These are phyloP conservation scores for Trichosporon ovoides DNA, from an alignment of 1,284 basidiomycete species.

Conservation along the genomic window DNA sequence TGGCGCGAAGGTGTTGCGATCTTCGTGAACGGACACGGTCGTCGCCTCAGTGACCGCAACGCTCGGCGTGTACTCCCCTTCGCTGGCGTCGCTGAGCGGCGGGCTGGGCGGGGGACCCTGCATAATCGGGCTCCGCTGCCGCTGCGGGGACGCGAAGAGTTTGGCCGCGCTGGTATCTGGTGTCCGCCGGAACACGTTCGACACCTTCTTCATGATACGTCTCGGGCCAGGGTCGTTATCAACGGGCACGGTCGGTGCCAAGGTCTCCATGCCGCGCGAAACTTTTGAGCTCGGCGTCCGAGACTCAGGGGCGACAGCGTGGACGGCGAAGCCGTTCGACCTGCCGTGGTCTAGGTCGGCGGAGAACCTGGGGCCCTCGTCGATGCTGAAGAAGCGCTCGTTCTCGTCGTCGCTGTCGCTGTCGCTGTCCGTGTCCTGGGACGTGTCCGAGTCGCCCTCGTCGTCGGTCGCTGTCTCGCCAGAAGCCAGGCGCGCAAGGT, in stretches of 20 bases:
- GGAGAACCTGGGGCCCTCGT: not conserved
- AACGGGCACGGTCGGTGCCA: not conserved
- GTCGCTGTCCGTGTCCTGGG: conserved; percentile 3
- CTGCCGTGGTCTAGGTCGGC: not conserved
- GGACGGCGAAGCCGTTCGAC: not conserved
- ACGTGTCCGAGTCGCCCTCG: conserved; percentile 19
- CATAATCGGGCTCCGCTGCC: conserved; percentile 25
- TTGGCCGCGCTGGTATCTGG: not conserved
- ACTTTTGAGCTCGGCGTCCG: not conserved
- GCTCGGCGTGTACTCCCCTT: conserved; percentile 9
- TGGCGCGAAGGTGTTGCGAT: not conserved
- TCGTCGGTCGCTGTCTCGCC: conserved; percentile 18
- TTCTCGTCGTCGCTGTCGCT: conserved; percentile 13
- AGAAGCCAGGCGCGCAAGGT: conserved; percentile 18
- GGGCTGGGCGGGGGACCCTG: conserved; percentile 46
- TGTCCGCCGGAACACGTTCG: conserved; percentile 28
- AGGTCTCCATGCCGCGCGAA: not conserved
- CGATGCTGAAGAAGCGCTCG: conserved; percentile 2
- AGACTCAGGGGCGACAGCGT: not conserved
- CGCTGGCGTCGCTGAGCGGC: conserved; percentile 34
- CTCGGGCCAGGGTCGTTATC: conserved; percentile 4
- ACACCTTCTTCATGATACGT: conserved; percentile 34
- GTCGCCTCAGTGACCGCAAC: conserved; percentile 15
- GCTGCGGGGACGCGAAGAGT: conserved; percentile 1
- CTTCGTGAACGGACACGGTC: not conserved